Conservation (phyloP, 306 rosid species). For the Spatholobus suberectus region DNA sequence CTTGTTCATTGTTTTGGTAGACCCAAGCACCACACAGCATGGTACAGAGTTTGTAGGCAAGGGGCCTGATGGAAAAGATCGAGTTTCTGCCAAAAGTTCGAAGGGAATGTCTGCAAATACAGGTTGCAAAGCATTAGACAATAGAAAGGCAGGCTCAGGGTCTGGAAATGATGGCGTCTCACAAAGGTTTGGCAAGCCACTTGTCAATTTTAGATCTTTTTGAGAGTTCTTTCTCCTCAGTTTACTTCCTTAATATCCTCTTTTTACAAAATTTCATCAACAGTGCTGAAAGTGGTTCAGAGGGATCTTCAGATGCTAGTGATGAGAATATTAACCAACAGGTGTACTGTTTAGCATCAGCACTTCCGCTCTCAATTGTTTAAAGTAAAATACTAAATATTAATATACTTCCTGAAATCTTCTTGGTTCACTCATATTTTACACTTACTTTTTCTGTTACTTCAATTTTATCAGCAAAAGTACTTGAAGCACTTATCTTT, state of each 20-base stretch:
- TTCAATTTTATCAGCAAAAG: background rate
- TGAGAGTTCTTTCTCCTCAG: constrained; percentile 16
- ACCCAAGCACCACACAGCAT: constrained; percentile 53
- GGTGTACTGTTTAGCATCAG: constrained; percentile 48
- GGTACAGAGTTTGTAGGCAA: constrained; percentile 60
- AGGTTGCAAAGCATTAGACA: constrained; percentile 68
- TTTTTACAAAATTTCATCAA: background rate
- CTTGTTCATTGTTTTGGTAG: constrained; percentile 48
- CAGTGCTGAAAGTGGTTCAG: constrained; percentile 80
- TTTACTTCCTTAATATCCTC: constrained; percentile 18
- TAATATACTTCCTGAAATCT: constrained; percentile 13
- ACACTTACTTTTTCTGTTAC: background rate
- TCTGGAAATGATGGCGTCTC: constrained; percentile 83
- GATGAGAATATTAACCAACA: constrained; percentile 76
- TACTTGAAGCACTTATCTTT: background rate
- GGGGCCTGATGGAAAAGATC: constrained; percentile 69
- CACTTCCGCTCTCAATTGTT: constrained; percentile 22
- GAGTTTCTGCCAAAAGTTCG: constrained; percentile 55
- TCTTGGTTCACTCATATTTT: background rate
- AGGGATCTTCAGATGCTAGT: constrained; percentile 81
- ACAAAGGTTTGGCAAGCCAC: constrained; percentile 66
- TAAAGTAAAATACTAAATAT: background rate
- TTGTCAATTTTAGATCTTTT: constrained; percentile 31
- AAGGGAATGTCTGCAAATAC: constrained; percentile 59
- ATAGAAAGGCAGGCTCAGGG: constrained; percentile 77